Evolutionary conservation across 2,329 filamentous ascomycete genomes (phyloP), one percentile per base, ranked within the genome.

Genomic region (Fusarium veterinarium): DNA sequence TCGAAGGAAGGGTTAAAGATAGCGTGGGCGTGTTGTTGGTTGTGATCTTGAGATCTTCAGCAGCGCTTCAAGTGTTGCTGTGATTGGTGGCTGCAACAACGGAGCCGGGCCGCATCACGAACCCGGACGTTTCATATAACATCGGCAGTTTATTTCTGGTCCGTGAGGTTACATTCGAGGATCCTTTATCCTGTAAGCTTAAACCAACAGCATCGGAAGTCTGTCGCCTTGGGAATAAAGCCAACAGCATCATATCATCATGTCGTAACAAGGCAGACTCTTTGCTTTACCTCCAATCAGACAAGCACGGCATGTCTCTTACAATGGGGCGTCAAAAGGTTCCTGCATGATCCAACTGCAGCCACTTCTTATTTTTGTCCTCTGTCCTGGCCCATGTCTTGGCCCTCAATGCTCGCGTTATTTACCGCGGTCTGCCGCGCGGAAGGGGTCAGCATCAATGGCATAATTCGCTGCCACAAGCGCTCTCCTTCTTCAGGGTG

Each of bases 131-230:
- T 51, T 51, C 31, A 35, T 28, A 37, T 37, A 38, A 28, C 12
- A 9, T 35, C n/a, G 30, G 53, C n/a, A 44, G 52, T 35, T n/a
- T 33, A 17, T 20, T 57, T 57, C 11, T 5, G 13, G 37, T 53
- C 25, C 14, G 19, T 23, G 51, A 7, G 25, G 37, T 55, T 55
- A 37, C 51, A 53, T 0, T 40, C 4, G 9, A 30, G 51, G 35
- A 53, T 53, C n/a, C 35, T 17, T 33, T 19, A 31, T 8, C n/a
- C 13, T 40, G 8, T 35, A 57, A 31, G 60, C 55, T 57, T 31
- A 44, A 63, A 51, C 53, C 53, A 63, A 49, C 60, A 59, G 38
- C 53, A 40, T 44, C 37, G 53, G 37, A 35, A 4, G 25, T 57
- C 12, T 51, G n/a, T 19, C 20, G 5, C 31, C 30, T 51, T 33